Conservation (phyloP, 2,329 filamentous ascomycete genomes). For the Leptographium galeiforme region DNA sequence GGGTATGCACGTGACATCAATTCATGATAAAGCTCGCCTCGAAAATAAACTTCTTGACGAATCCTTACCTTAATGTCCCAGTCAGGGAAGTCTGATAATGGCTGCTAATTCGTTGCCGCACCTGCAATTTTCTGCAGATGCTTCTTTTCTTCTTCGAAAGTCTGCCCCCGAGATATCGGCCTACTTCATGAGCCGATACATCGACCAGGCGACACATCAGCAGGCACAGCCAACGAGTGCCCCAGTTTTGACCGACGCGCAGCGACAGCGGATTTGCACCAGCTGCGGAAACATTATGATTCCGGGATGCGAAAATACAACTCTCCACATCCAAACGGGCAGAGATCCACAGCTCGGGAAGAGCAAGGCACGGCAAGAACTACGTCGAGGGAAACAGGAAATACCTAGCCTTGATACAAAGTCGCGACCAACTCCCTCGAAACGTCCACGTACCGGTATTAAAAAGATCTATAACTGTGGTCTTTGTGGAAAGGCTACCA, state of each 20-base stretch:
- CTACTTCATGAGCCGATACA: conserved; percentile 42
- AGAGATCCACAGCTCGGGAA: conserved; percentile 16
- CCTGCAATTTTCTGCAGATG: conserved; percentile 39
- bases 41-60: not conserved
- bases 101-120: conserved; percentile 10
- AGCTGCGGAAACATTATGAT: conserved; percentile 50
- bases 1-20: too few relatives aligned
- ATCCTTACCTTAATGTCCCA: not conserved
- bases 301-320: conserved; percentile 28
- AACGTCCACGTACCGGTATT: conserved; percentile 11
- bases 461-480: conserved; percentile 31
- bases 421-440: not conserved
- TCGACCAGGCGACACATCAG: conserved; percentile 33
- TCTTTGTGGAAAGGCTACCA: conserved; percentile 30
- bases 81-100: not conserved
- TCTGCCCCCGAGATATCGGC: conserved; percentile 44
- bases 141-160: conserved; percentile 41
- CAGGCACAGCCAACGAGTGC: conserved; percentile 11
- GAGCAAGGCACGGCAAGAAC: conserved; percentile 4
- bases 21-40: not conserved
- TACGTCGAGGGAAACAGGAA: not conserved
- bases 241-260: conserved; percentile 29
- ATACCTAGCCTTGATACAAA: not conserved
- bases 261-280: conserved; percentile 41
- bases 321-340: conserved; percentile 22